phyloP scores from a whole-genome alignment of 148 eudicot species.

The Fallopia convolvulus region DNA sequence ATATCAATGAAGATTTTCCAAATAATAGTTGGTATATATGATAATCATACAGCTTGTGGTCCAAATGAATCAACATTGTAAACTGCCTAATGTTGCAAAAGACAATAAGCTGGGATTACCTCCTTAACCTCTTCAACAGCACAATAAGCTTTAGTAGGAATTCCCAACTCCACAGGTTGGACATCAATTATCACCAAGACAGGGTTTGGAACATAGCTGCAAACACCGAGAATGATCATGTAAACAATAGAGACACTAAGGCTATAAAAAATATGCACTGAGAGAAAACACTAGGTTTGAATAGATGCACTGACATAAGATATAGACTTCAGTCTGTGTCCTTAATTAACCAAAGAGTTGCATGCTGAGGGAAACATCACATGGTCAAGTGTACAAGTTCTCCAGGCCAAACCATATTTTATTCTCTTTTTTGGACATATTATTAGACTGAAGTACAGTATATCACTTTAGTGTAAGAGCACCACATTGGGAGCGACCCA shows the following conservation, averaged over 20 bases:
- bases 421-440: background rate
- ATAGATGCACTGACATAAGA: background rate
- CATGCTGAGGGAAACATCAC: background rate
- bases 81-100: background rate
- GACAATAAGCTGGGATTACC: conserved; percentile 31
- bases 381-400: background rate
- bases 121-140: conserved; percentile 99
- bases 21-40: background rate
- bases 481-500: no score
- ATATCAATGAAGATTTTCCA: background rate
- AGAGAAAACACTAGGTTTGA: no score
- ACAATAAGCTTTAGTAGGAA: conserved; percentile 95
- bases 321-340: background rate
- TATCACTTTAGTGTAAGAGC: background rate
- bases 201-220: conserved; percentile 91
- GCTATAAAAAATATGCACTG: background rate
- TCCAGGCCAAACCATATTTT: background rate
- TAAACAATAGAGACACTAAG: background rate
- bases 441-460: background rate
- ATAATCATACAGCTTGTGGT: background rate
- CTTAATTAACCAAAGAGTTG: background rate
- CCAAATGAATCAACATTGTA: background rate
- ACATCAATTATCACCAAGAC: conserved; percentile 96
- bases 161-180: conserved; percentile 96
- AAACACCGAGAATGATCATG: background rate